A percentile compares a stretch with the other conserved stretches of the same genome.
Evolutionary conservation across 2,329 filamentous ascomycete genomes (phyloP).

Genomic region (Fusarium brevicatenulatum): DNA sequence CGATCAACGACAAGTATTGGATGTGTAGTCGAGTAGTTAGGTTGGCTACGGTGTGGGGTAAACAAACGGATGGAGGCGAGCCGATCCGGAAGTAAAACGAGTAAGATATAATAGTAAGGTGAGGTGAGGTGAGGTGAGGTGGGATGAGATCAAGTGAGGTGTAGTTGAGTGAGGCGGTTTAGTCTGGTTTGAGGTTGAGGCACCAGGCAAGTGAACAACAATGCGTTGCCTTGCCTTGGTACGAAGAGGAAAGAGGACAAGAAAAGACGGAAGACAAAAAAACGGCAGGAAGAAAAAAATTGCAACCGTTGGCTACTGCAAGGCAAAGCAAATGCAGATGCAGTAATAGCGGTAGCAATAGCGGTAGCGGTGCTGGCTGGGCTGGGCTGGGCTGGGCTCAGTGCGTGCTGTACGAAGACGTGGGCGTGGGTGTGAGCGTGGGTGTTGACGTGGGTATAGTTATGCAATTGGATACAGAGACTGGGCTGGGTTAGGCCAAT

Average conservation of each 20-base stretch:
- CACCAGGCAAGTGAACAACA: constrained; percentile 19
- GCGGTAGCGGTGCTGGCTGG: constrained; percentile 41
- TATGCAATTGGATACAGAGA: constrained; percentile 22
- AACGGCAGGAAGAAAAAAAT: constrained; percentile 37
- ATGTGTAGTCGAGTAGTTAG: constrained; percentile 10
- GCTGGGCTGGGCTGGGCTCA: constrained; percentile 37
- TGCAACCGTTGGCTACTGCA: constrained; percentile 39
- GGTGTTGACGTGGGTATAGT: constrained; percentile 28
- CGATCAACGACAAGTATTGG: constrained; percentile 35
- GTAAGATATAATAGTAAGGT: neutral
- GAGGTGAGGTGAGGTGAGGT: neutral
- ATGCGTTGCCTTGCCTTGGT: constrained; percentile 15
- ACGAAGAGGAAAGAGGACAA: constrained; percentile 23
- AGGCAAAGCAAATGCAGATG: constrained; percentile 27
- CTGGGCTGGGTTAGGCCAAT: constrained; percentile 28
- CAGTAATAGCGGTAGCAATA: constrained; percentile 3
- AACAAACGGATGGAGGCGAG: constrained; percentile 26
- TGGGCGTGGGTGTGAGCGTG: constrained; percentile 23
- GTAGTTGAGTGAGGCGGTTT: constrained; percentile 18
- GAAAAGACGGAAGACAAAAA: constrained; percentile 40
- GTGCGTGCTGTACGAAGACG: constrained; percentile 17
- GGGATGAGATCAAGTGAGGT: neutral
- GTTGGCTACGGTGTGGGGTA: constrained; percentile 46
- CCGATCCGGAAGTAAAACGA: constrained; percentile 22
- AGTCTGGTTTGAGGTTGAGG: constrained; percentile 22